These are phyloP conservation scores for Mesembryanthemum crystallinum DNA, from an alignment of 148 eudicot species.

Conservation along the genomic window DNA sequence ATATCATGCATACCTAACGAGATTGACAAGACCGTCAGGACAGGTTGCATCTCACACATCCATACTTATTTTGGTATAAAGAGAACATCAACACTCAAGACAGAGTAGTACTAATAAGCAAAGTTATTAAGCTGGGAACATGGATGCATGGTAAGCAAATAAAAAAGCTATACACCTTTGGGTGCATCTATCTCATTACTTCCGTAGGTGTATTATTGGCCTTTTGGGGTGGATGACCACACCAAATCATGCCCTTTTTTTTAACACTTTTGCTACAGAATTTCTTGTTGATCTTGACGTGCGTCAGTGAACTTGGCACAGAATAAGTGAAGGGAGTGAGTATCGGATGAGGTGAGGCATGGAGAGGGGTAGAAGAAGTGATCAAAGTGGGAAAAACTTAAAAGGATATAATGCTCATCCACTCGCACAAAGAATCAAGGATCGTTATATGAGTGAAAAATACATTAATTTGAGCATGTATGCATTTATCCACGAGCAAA, in stretches of 20 bases:
- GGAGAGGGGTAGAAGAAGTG: not conserved
- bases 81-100: not conserved
- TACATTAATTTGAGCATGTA: no score
- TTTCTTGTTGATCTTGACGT: not conserved
- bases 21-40: not conserved
- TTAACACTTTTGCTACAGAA: not conserved
- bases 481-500: no score
- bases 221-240: conserved; percentile 5
- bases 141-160: not conserved
- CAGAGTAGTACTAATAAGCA: not conserved
- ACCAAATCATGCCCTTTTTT: not conserved
- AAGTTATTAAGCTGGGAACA: not conserved
- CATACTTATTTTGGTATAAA: not conserved
- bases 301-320: not conserved
- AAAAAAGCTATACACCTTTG: not conserved
- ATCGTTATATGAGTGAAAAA: no score
- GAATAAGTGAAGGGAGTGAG: not conserved
- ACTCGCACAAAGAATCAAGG: no score
- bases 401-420: no score
- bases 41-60: not conserved
- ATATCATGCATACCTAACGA: not conserved
- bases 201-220: not conserved
- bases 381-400: not conserved
- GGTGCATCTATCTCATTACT: not conserved
- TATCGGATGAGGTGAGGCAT: not conserved